phyloP scores from a whole-genome alignment of 1,139 yeast species.

The Wickerhamomyces sp. region DNA sequence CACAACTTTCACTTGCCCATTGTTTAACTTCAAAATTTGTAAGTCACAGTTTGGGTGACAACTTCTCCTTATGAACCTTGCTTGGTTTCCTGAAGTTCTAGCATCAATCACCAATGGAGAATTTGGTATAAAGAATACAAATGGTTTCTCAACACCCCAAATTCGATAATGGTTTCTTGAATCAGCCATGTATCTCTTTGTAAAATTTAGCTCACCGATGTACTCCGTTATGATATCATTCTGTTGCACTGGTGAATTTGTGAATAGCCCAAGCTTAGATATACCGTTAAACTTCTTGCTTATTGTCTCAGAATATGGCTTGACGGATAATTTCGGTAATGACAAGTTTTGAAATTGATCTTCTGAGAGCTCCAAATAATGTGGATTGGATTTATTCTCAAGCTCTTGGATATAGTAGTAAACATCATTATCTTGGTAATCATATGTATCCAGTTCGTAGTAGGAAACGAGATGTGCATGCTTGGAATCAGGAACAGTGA shows the following conservation, averaged over 20 bases:
- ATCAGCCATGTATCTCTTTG: conserved; percentile 56
- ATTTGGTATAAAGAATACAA: conserved; percentile 51
- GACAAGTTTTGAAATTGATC: conserved; percentile 4
- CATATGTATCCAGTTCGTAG: conserved; percentile 41
- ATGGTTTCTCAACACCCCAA: conserved; percentile 86
- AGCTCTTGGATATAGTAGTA: conserved; percentile 21
- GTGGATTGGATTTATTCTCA: conserved; percentile 1
- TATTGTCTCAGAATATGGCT: conserved; percentile 27
- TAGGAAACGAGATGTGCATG: conserved; percentile 49
- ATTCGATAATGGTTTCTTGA: conserved; percentile 68
- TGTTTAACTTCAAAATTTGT: conserved; percentile 45
- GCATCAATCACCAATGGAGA: conserved; percentile 68
- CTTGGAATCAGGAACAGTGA: conserved; percentile 26
- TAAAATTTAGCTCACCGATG: conserved; percentile 68
- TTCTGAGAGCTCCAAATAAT: conserved; percentile 2
- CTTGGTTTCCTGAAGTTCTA: conserved; percentile 69
- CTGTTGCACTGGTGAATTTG: conserved; percentile 38
- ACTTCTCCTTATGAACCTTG: conserved; percentile 71
- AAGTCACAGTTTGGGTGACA: conserved; percentile 76
- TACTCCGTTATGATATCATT: conserved; percentile 58
- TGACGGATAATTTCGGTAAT: conserved; percentile 23
- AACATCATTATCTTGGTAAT: conserved; percentile 37
- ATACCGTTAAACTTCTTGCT: conserved; percentile 58
- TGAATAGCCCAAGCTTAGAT: conserved; percentile 60
- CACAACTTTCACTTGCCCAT: conserved; percentile 46